A percentile compares a stretch with the other conserved stretches of the same genome.
Conservation (phyloP, 768 basidiomycete genomes). For the Russula lepida region DNA sequence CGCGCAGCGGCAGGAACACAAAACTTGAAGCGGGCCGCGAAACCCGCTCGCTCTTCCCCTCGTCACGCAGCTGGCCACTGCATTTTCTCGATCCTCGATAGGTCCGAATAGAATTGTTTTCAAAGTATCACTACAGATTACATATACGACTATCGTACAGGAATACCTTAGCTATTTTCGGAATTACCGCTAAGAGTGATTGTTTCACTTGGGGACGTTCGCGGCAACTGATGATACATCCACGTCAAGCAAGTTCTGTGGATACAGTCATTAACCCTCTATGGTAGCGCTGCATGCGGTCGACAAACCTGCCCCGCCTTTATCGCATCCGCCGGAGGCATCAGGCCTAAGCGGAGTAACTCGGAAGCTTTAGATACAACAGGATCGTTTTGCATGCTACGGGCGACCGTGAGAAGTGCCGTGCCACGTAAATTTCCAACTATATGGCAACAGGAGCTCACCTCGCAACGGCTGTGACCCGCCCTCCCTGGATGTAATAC, state of each 20-base stretch:
- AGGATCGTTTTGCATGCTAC: slow-evolving; percentile 75
- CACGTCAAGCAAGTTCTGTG: slow-evolving; percentile 27
- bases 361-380: slow-evolving; percentile 72
- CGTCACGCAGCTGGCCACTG: no score
- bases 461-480: slow-evolving; percentile 61
- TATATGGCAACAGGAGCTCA: slow-evolving; percentile 24
- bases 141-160: background rate
- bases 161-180: background rate
- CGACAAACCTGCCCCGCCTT: slow-evolving; percentile 56
- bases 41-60: no score
- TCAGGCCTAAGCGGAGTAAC: slow-evolving; percentile 65
- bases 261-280: background rate
- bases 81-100: no score
- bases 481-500: slow-evolving; percentile 61
- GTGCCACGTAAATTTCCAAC: background rate
- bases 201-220: slow-evolving; percentile 12
- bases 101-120: background rate
- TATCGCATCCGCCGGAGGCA: slow-evolving; percentile 72
- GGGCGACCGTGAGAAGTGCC: background rate
- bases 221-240: slow-evolving; percentile 26
- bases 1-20: background rate
- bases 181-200: background rate
- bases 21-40: background rate
- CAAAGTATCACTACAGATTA: background rate
- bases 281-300: background rate